These are phyloP conservation scores for Coniochaeta pulveracea DNA, from an alignment of 2,329 filamentous ascomycete species.

Conservation along the genomic window DNA sequence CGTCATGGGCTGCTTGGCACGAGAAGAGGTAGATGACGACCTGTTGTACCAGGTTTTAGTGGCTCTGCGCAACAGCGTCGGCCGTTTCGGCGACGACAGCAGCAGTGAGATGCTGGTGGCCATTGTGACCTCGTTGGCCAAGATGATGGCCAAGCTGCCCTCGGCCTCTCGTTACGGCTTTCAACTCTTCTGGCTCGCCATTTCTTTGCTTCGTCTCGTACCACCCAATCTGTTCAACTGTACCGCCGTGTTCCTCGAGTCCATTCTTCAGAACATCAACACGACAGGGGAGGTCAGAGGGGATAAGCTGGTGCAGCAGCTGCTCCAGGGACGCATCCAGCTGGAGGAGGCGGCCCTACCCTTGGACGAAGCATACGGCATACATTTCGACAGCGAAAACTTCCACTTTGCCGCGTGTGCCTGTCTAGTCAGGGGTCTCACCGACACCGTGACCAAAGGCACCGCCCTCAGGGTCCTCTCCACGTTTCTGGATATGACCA, in stretches of 20 bases:
- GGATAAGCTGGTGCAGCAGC: conserved; percentile 44
- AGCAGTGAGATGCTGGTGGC: conserved; percentile 59
- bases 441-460: conserved; percentile 47
- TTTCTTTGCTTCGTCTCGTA: conserved; percentile 54
- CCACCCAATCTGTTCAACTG: conserved; percentile 54
- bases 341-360: conserved; percentile 51
- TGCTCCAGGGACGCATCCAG: conserved; percentile 48
- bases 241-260: conserved; percentile 52
- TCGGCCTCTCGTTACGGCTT: conserved; percentile 56
- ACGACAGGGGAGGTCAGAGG: conserved; percentile 48
- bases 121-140: conserved; percentile 55
- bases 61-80: conserved; percentile 51
- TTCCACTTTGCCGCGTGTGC: conserved; percentile 59
- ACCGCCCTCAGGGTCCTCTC: conserved; percentile 49
- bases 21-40: conserved; percentile 63
- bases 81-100: conserved; percentile 52
- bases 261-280: conserved; percentile 52
- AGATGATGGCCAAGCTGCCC: conserved; percentile 60
- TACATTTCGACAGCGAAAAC: conserved; percentile 51
- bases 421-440: conserved; percentile 51
- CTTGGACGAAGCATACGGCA: conserved; percentile 53
- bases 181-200: conserved; percentile 60
- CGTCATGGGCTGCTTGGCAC: conserved; percentile 59
- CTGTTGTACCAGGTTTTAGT: conserved; percentile 61
- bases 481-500: conserved; percentile 46